Base-by-base conservation (phyloP, 2,329 filamentous ascomycete genomes). In the Biscogniauxia sp. region DNA sequence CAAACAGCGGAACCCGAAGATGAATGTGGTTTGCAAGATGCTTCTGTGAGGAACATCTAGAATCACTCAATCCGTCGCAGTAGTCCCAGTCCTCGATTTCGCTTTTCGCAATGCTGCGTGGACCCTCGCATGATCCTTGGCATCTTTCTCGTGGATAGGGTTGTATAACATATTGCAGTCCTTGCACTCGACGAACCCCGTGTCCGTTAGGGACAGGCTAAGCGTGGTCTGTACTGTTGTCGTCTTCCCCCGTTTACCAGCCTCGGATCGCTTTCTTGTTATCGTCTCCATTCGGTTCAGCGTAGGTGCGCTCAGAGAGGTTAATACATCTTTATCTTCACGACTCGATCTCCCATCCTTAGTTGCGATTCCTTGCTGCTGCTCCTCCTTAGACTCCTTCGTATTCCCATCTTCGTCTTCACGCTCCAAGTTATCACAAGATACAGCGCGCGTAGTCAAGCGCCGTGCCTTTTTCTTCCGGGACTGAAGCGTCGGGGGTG, bases 101-200 rank as follows among this genome's bases (percentile, higher is more conserved):
- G 41, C 73, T 56, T 65, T 70, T 19, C 68, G 51, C 19, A 72
- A 54, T 1, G 70, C 69, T 4, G 74, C 75, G 55, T 78, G 74
- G 13, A 67, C 74, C 51, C 71, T 74, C 20, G 75, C 74, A 56
- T 81, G 79, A 25, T 75, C 73, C 61, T 73, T 76, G 19, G 74
- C 74, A 61, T 81, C 78, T 56, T 77, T 74, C 41, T 76, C 74
- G 63, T 81, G 77, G 50, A 79, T 67, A 4, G 77, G 77, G 56
- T 81, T 80, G 63, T 80, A 81, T 51, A 81, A 59, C 59, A 79
- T 76, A 25, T 75, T 74, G 62, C 79, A 81, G 26, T 76, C 75
- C 32, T 71, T 74, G 63, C 79, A 80, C 59, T 80, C 75, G 1
- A 69, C 73, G 61, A 80, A 78, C 1, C 64, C 74, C 55, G 72